Evolutionary conservation across 441 rosid species (phyloP), one percentile per base, ranked within the genome.

Genomic region (Populus hybrid): DNA sequence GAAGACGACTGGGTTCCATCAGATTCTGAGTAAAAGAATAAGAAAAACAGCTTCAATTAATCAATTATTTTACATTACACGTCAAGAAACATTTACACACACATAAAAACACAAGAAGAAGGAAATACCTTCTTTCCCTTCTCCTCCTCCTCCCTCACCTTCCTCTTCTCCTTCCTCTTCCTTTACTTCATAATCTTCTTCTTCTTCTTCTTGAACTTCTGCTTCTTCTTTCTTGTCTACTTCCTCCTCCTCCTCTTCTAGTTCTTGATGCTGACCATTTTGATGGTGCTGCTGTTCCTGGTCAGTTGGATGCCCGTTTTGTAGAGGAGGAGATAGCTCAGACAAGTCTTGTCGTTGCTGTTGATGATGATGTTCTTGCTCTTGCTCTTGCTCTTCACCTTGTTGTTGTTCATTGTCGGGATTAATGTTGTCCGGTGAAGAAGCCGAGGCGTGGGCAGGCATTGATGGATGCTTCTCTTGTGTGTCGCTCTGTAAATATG

Each of bases 371-470:
- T 45, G 33, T 31, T 29, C 31, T 29, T 29, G 50, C 9, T 42
- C 75, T 6, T 78, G 86, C 12, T 69, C 82, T 79, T 70, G 71
- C 4, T 31, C 16, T 29, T 20, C 20, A 20, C 66, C 16, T 33
- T 68, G 31, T 20, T 33, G 59, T 40, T 38, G 28, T 21, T 76
- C 88, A 83, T 82, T 67, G 74, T 78, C 78, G 23, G 73, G 85
- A 75, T 35, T 70, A n/a, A 64, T 18, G 85, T 83, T 86, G 71
- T 86, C 90, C 63, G 89, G 81, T 74, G 85, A 83, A 16, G 87
- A 73, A 82, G 18, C 10, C 21, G 86, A 92, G 89, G 86, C 88
- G 83, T 89, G 88, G 35, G 95, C 85, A 78, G 97, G 97, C 98
- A 92, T 94, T 92, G 91, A 74, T 77, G 83, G 53, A 36, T 18